Evolutionary conservation across 2,329 filamentous ascomycete genomes (phyloP), one percentile per base, ranked within the genome.

Genomic region (Colletotrichum brevisporum): DNA sequence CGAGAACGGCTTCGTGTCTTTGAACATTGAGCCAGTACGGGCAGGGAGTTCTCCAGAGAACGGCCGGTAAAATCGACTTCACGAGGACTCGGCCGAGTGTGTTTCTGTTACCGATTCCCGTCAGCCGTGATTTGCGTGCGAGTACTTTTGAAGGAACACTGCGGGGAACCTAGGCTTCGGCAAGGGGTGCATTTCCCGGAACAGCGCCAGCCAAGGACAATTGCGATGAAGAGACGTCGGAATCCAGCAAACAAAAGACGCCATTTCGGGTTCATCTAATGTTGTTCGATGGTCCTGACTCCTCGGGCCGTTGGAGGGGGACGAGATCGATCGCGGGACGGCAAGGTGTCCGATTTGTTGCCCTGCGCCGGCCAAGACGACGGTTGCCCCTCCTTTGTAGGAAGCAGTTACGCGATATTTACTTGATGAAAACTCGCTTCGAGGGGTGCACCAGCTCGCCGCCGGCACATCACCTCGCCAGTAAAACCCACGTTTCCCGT

Each of bases 401-500:
- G 52, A 63, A 67, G 52, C 64, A 24, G 45, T 67, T 67, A 67
- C 64, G 64, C 52, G 64, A 67, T 67, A 57, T 69, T 69, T 69
- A 60, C 66, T 60, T 69, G 62, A 69, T 69, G 66, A 60, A 69
- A 69, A 69, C 43, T 64, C 50, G 31, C 62, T 36, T 50, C 47
- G 31, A 36, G 31, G 31, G 31, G 31, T 10, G 31, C 31, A 36
- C 31, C 31, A 36, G 31, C 31, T 36, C 31, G 31, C 31, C 31
- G 18, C 41, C 51, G 52, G 52, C 52, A 55, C 41, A 43, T 52
- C 53, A 66, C 43, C 26, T 9, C 1, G n/a, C 16, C 4, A 56
- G 12, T 15, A 18, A 24, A 54, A 36, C n/a, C 31, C 48, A 51
- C 52, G 47, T 58, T 60, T 31, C 52, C 60, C 54, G 55, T 65